Evolutionary conservation across 2,329 filamentous ascomycete species (phyloP).

Genomic region (Fusarium duplospermum): DNA sequence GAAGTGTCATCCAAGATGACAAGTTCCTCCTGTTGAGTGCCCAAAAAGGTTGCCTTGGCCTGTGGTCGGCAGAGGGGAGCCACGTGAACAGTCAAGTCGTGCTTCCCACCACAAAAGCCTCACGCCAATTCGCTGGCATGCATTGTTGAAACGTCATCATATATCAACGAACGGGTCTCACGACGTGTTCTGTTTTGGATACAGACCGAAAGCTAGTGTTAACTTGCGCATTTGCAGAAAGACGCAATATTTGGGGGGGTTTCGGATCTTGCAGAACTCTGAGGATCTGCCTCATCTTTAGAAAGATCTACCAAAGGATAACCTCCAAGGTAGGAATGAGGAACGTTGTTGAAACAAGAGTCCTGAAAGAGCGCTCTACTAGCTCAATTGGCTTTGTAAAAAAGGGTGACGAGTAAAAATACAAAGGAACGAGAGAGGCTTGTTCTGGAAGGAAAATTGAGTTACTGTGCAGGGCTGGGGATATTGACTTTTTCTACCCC

Average conservation of each 20-base stretch:
- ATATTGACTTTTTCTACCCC: background rate
- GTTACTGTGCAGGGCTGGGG: background rate
- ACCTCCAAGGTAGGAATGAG: background rate
- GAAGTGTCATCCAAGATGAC: background rate
- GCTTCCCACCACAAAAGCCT: background rate
- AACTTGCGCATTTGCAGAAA: background rate
- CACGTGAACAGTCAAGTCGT: background rate
- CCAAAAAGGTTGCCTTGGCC: background rate
- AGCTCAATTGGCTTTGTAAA: background rate
- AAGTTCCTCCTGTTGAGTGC: background rate
- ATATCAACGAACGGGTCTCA: background rate
- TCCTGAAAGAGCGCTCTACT: background rate
- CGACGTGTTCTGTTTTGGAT: background rate
- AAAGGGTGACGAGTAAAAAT: background rate
- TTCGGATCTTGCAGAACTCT: background rate
- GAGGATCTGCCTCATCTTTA: background rate
- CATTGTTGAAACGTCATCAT: background rate
- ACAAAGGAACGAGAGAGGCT: background rate
- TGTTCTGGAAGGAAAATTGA: background rate
- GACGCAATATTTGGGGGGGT: background rate
- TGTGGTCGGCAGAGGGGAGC: background rate
- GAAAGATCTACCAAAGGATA: background rate
- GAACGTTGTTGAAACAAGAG: background rate
- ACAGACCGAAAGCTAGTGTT: background rate
- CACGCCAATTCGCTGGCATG: background rate